A percentile compares a stretch with the other conserved stretches of the same genome.
These are phyloP conservation scores for Geranomyces michiganensis DNA, from an alignment of 192 early-diverging fungal genomes.

Conservation along the genomic window DNA sequence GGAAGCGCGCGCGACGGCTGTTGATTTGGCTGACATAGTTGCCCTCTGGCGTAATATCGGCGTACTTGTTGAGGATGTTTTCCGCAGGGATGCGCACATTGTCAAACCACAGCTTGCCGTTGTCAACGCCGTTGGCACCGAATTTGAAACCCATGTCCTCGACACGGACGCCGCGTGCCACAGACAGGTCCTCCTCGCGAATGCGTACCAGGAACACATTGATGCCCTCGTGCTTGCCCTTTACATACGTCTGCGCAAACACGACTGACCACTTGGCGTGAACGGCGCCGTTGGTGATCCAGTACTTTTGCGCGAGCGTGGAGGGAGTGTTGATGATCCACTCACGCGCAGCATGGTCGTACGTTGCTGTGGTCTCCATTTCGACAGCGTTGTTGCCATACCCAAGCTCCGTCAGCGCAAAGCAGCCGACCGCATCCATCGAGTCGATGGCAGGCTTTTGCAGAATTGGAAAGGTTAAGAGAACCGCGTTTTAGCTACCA, in stretches of 20 bases:
- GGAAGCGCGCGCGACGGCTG: slow-evolving; percentile 68
- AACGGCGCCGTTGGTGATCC: slow-evolving; percentile 79
- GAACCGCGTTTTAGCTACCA: no score
- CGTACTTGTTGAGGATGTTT: slow-evolving; percentile 69
- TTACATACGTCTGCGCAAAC: slow-evolving; percentile 75
- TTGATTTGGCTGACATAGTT: slow-evolving; percentile 58
- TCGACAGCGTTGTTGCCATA: slow-evolving; percentile 83
- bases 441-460: slow-evolving; percentile 63
- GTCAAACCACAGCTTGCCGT: slow-evolving; percentile 67
- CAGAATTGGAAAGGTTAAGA: no score
- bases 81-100: slow-evolving; percentile 63
- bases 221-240: slow-evolving; percentile 74
- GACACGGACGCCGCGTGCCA: slow-evolving; percentile 67
- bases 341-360: slow-evolving; percentile 61
- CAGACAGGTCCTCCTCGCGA: slow-evolving; percentile 68
- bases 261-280: slow-evolving; percentile 75
- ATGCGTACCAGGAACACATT: slow-evolving; percentile 75
- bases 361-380: slow-evolving; percentile 72
- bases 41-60: slow-evolving; percentile 59
- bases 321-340: slow-evolving; percentile 76
- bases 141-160: slow-evolving; percentile 73
- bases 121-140: slow-evolving; percentile 78
- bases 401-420: slow-evolving; percentile 76
- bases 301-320: slow-evolving; percentile 75
- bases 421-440: slow-evolving; percentile 71